phyloP scores from a whole-genome alignment of 768 basidiomycete genomes.

The Tephrocybe sp. region DNA sequence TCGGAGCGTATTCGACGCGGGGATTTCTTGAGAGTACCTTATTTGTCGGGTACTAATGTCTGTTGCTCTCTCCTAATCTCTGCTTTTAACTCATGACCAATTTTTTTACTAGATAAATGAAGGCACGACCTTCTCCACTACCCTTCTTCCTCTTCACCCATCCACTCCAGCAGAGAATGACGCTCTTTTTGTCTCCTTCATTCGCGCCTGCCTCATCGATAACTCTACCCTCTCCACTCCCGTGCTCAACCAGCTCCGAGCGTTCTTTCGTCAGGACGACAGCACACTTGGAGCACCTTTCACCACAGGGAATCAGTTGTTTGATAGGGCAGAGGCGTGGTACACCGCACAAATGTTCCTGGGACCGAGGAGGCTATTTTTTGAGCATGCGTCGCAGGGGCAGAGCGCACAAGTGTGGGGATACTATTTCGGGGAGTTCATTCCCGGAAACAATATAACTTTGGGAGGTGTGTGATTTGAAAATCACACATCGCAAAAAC shows the following conservation, averaged over 20 bases:
- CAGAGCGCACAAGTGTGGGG: constrained; percentile 45
- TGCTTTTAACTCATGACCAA: not conserved
- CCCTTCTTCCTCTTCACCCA: constrained; percentile 38
- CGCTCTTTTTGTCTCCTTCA: constrained; percentile 45
- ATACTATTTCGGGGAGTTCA: constrained; percentile 57
- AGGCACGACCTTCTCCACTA: constrained; percentile 43
- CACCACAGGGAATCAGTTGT: constrained; percentile 60
- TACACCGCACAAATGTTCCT: constrained; percentile 62
- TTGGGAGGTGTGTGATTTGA: constrained; percentile 43
- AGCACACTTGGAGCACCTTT: constrained; percentile 47
- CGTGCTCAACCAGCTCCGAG: constrained; percentile 37
- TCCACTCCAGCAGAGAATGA: constrained; percentile 38
- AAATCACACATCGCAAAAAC: too few relatives aligned
- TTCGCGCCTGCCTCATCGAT: constrained; percentile 50
- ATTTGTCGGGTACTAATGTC: constrained; percentile 58
- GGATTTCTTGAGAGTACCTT: constrained; percentile 53
- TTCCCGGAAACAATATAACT: constrained; percentile 49
- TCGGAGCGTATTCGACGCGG: constrained; percentile 45
- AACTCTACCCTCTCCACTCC: constrained; percentile 45
- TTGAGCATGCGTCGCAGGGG: constrained; percentile 43
- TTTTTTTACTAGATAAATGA: constrained; percentile 46
- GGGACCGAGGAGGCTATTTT: constrained; percentile 48
- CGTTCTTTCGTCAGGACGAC: constrained; percentile 49
- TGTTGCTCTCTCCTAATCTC: constrained; percentile 13
- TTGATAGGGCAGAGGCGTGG: constrained; percentile 56